phyloP scores from a whole-genome alignment of 495 filamentous ascomycete genomes.

The Elasticomyces elasticus region DNA sequence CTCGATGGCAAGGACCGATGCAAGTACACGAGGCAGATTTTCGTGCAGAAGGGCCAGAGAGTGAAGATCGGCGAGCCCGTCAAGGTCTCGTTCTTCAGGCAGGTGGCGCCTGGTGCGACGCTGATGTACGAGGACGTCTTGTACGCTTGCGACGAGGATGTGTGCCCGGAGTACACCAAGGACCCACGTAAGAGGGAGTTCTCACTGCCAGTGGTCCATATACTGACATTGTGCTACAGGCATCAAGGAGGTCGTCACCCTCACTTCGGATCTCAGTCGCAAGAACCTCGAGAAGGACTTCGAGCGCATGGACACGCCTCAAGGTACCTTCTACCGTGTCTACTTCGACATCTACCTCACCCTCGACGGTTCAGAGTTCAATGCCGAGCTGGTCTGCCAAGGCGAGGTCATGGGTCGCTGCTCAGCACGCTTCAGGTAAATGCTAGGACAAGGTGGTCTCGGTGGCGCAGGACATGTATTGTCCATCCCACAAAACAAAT shows the following conservation, averaged over 20 bases:
- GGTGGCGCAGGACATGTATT: background rate
- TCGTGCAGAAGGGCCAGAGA: constrained; percentile 96
- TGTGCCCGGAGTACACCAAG: constrained; percentile 97
- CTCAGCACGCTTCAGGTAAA: constrained; percentile 65
- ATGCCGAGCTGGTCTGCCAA: constrained; percentile 94
- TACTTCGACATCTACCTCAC: constrained; percentile 84
- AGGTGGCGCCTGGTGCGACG: constrained; percentile 93
- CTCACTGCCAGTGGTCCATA: constrained; percentile 28
- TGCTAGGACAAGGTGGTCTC: background rate
- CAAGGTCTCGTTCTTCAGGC: constrained; percentile 97
- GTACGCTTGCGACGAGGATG: constrained; percentile 96
- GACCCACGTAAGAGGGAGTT: constrained; percentile 99
- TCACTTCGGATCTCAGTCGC: constrained; percentile 90
- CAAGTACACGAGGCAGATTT: constrained; percentile 98
- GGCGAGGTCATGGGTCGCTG: constrained; percentile 98
- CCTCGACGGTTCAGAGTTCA: constrained; percentile 94
- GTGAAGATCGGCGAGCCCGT: constrained; percentile 99
- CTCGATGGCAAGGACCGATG: constrained; percentile 95
- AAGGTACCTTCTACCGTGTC: constrained; percentile 94
- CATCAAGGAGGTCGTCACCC: constrained; percentile 97
- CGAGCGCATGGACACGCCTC: constrained; percentile 97
- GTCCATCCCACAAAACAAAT: background rate
- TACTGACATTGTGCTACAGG: constrained; percentile 42
- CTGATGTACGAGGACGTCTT: constrained; percentile 99
- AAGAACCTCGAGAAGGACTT: constrained; percentile 99